phyloP scores from a whole-genome alignment of 441 rosid genomes.

The Gossypium gossypioides region DNA sequence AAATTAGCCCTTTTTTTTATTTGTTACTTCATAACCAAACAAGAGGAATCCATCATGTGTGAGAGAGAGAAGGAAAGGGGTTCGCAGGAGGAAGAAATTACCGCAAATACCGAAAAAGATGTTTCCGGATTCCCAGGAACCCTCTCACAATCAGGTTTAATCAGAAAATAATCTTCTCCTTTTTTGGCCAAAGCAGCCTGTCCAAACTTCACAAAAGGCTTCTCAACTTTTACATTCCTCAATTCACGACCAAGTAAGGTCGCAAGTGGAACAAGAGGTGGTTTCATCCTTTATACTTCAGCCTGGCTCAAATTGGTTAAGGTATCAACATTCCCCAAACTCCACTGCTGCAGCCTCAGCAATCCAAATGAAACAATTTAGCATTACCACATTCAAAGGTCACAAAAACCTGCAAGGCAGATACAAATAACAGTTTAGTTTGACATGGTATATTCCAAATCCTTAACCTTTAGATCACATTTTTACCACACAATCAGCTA shows the following conservation, averaged over 20 bases:
- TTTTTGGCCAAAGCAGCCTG: slow-evolving; percentile 94
- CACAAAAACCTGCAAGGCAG: neutral
- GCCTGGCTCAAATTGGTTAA: slow-evolving; percentile 58
- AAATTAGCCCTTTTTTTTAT: neutral
- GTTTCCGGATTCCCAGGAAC: slow-evolving; percentile 67
- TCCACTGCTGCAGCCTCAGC: slow-evolving; percentile 18
- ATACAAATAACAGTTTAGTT: neutral
- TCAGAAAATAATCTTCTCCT: slow-evolving; percentile 87
- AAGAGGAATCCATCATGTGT: neutral
- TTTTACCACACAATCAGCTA: neutral
- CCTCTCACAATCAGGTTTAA: slow-evolving; percentile 70
- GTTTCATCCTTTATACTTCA: slow-evolving; percentile 48
- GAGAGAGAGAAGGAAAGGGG: neutral
- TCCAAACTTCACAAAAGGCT: slow-evolving; percentile 74
- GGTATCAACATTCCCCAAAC: slow-evolving; percentile 40
- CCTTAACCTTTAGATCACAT: neutral
- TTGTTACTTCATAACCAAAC: neutral
- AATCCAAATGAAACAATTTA: slow-evolving; percentile 14
- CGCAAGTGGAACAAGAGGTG: slow-evolving; percentile 76
- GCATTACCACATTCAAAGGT: neutral
- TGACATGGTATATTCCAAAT: neutral
- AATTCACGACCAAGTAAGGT: slow-evolving; percentile 87
- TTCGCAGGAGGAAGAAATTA: slow-evolving; percentile 18
- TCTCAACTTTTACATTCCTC: slow-evolving; percentile 73
- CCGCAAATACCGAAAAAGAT: slow-evolving; percentile 84